phyloP scores from a whole-genome alignment of 2,329 filamentous ascomycete species.

The Curvularia lunata region DNA sequence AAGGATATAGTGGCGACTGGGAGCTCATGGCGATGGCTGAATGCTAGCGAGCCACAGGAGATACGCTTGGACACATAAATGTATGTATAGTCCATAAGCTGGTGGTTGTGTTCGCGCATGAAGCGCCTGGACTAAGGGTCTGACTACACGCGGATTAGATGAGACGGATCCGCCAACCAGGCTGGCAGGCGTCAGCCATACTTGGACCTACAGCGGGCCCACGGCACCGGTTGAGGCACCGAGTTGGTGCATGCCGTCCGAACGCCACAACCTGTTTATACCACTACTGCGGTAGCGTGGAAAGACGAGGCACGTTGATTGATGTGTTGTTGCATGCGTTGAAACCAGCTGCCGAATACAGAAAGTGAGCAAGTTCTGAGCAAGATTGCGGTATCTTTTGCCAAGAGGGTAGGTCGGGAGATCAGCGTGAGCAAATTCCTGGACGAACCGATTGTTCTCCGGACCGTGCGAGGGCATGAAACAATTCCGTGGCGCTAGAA shows the following conservation, averaged over 20 bases:
- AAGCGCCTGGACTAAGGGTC: not conserved
- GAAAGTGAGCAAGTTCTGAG: not conserved
- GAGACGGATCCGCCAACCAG: slow-evolving; percentile 1
- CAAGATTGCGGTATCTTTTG: not conserved
- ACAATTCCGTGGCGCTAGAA: not conserved
- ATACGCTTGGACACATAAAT: not conserved
- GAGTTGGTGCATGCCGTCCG: not conserved
- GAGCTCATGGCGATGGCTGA: not conserved
- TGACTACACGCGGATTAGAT: not conserved
- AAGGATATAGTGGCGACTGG: not conserved
- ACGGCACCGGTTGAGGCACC: slow-evolving; percentile 1
- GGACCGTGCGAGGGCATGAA: not conserved
- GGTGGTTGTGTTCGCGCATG: not conserved
- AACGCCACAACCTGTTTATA: not conserved
- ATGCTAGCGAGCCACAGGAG: not conserved
- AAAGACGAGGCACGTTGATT: not conserved
- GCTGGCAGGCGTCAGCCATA: not conserved
- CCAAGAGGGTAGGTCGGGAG: not conserved
- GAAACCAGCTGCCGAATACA: not conserved
- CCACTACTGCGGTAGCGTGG: not conserved
- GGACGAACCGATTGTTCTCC: not conserved
- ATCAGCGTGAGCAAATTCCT: not conserved
- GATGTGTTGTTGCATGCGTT: not conserved
- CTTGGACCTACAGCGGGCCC: not conserved
- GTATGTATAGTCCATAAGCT: not conserved